Evolutionary conservation across 2,329 filamentous ascomycete species (phyloP), one percentile per base, ranked within the genome.

Genomic region (Monilinia polystroma): DNA sequence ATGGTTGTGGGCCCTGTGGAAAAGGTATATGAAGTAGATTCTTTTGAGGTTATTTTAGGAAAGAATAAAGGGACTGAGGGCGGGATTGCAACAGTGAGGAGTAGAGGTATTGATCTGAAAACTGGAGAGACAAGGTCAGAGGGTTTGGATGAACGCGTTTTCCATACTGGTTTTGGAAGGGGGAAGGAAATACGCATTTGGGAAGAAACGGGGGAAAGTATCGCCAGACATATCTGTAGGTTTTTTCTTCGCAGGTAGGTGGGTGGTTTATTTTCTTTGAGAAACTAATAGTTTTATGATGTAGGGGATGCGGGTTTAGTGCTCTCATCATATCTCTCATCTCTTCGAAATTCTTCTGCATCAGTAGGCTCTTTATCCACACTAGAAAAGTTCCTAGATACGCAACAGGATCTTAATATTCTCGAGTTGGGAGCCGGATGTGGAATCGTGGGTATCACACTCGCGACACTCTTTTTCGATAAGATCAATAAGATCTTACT

Each of bases 131-230:
- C 57, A 11, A 58, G 23, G n/a, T 51, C 58, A 2, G 38, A 47
- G 41, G 67, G 68, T 7, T 67, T 75, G 53, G 71, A 70, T 10
- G 72, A 75, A 66, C 63, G 74, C 51, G 66, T 72, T 6, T 73
- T 76, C 51, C 43, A 6, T 45, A 54, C 47, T 47, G 16, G 58
- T 29, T 64, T 20, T 47, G 52, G 26, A 18, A 29, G 14, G 2
- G 16, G 47, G 29, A 35, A 41, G 23, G 56, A 68, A 23, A 65
- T 76, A 12, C 76, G 77, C 45, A 83, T 91, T 55, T 87, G 85
- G 80, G 89, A 91, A 75, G 89, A 91, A 73, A 89, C 87, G 0
- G 88, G 88, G 4, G 88, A 91, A 73, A 90, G 87, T 74, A 91
- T 91, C 73, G 89, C 89, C 7, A 80, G 87, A 53, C 89, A 91